Conservation (phyloP, 1,284 basidiomycete genomes). For the Melanopsichium pennsylvanicum region DNA sequence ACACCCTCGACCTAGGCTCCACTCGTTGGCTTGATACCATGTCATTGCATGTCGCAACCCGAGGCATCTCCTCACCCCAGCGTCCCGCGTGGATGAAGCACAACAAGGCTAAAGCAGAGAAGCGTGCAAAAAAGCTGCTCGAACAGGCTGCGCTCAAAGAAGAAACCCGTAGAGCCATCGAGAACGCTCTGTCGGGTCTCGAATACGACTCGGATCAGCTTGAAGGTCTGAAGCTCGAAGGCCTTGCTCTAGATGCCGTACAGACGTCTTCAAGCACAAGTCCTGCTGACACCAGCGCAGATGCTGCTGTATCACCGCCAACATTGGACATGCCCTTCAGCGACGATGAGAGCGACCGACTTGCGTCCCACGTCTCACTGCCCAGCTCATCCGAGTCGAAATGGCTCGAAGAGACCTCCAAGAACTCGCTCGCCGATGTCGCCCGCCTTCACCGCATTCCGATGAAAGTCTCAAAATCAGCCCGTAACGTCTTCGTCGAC, state of each 20-base stretch:
- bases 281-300: neutral
- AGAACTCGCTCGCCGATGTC: conserved; percentile 91
- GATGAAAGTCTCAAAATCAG: conserved; percentile 80
- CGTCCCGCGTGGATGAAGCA: conserved; percentile 90
- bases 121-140: conserved; percentile 69
- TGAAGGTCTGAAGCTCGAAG: conserved; percentile 49
- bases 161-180: conserved; percentile 45
- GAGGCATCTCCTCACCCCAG: conserved; percentile 93
- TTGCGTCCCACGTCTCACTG: conserved; percentile 19
- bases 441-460: conserved; percentile 83
- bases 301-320: conserved; percentile 8
- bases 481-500: conserved; percentile 77
- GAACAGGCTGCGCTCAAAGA: conserved; percentile 65
- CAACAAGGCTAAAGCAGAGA: conserved; percentile 71
- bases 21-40: conserved; percentile 94
- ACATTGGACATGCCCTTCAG: conserved; percentile 39
- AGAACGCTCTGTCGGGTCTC: conserved; percentile 44
- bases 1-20: conserved; percentile 74
- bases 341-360: conserved; percentile 36
- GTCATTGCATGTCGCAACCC: conserved; percentile 90
- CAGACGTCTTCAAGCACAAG: conserved; percentile 1
- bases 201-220: conserved; percentile 46
- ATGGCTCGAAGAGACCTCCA: conserved; percentile 93
- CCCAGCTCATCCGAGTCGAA: conserved; percentile 18
- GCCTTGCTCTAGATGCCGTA: conserved; percentile 16